Evolutionary conservation across 2,329 filamentous ascomycete species (phyloP).

Genomic region (Metarhizium humberi): DNA sequence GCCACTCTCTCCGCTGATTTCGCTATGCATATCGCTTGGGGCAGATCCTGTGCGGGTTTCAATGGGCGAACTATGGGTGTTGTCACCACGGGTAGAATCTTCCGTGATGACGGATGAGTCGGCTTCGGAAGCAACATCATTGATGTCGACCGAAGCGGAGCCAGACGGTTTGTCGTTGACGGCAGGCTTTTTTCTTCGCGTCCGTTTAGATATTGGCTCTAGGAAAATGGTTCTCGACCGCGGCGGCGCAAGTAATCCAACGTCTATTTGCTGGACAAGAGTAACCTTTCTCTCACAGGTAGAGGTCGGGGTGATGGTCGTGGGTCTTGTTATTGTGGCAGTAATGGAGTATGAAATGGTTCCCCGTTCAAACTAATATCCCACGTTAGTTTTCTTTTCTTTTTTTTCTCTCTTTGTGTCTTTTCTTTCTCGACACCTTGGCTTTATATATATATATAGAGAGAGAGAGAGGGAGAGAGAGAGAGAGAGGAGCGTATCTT

Average conservation of each 20-base stretch:
- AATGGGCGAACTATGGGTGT: conserved; percentile 25
- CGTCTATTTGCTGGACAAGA: conserved; percentile 74
- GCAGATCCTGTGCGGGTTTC: conserved; percentile 11
- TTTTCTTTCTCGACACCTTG: not conserved
- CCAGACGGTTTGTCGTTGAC: conserved; percentile 32
- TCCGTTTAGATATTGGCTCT: conserved; percentile 70
- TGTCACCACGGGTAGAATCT: conserved; percentile 25
- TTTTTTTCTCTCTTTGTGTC: not conserved
- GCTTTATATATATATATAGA: not conserved
- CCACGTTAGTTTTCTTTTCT: not conserved
- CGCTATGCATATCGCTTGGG: conserved; percentile 52
- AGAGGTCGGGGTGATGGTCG: conserved; percentile 70
- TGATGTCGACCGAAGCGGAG: conserved; percentile 31
- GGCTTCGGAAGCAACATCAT: conserved; percentile 24
- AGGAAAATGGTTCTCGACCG: conserved; percentile 77
- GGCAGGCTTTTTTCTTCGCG: conserved; percentile 50
- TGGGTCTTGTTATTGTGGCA: conserved; percentile 81
- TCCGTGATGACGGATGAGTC: conserved; percentile 27
- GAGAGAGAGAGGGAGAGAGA: not conserved
- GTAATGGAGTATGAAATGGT: conserved; percentile 88
- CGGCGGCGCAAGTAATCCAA: conserved; percentile 64
- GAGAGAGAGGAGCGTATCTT: conserved; percentile 26
- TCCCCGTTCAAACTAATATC: conserved; percentile 80
- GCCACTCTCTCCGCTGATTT: conserved; percentile 61
- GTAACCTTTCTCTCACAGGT: conserved; percentile 75